Conservation (phyloP, 1,284 basidiomycete species). For the Cutaneotrichosporon cavernicola region DNA sequence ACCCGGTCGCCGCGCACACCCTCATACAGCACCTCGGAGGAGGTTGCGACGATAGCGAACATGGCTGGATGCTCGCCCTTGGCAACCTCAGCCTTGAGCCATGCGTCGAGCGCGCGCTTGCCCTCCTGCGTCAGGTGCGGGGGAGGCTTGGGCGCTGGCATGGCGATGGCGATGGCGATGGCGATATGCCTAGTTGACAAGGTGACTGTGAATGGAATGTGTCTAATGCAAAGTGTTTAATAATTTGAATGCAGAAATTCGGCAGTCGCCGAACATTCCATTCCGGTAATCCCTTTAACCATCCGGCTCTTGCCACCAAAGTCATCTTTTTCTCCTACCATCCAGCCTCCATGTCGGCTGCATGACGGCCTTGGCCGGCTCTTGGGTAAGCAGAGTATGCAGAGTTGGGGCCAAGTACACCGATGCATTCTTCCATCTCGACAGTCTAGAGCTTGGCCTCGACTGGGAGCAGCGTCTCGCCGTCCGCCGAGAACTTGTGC, state of each 20-base stretch:
- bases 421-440: constrained; percentile 1
- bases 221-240: too few relatives aligned
- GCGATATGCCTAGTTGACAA: neutral
- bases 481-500: constrained; percentile 18
- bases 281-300: too few relatives aligned
- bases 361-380: too few relatives aligned
- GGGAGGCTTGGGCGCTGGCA: neutral
- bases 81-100: constrained; percentile 26
- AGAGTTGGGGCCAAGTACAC: neutral
- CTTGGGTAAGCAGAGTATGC: too few relatives aligned
- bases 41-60: constrained; percentile 36
- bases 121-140: constrained; percentile 11
- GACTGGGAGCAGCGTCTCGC: constrained; percentile 12
- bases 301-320: too few relatives aligned
- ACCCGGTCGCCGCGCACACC: constrained; percentile 32
- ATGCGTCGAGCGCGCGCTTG: constrained; percentile 24
- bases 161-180: neutral
- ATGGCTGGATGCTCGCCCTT: constrained; percentile 30
- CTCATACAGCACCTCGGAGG: constrained; percentile 35
- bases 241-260: too few relatives aligned
- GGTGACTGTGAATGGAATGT: neutral
- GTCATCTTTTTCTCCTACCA: too few relatives aligned
- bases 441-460: constrained; percentile 16
- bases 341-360: too few relatives aligned
- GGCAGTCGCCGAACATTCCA: too few relatives aligned